These are phyloP conservation scores for Pelagomonas calceolata DNA, from an alignment of 108 stramenopile species.

Conservation along the genomic window DNA sequence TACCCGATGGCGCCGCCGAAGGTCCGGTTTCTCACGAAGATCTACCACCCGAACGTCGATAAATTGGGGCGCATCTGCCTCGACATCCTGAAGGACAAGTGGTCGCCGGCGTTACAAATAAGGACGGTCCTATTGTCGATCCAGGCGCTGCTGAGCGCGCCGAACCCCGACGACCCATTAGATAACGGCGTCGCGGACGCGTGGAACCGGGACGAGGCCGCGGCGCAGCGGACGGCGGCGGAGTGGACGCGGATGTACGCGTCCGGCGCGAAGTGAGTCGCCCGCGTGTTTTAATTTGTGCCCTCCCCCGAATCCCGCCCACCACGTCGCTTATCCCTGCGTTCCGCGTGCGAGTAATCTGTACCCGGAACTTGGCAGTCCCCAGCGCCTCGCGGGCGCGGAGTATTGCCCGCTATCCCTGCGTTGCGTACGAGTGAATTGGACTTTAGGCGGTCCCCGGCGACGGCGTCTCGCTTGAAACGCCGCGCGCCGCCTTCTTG, in stretches of 20 bases:
- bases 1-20: constrained; percentile 99
- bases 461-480: too few relatives aligned
- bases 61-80: constrained; percentile 94
- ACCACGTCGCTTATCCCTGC: too few relatives aligned
- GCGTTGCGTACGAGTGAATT: too few relatives aligned
- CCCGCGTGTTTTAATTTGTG: not conserved
- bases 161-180: constrained; percentile 97
- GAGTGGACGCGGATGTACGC: constrained; percentile 84
- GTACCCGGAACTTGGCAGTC: too few relatives aligned
- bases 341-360: too few relatives aligned
- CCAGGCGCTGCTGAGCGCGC: constrained; percentile 86
- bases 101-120: constrained; percentile 97
- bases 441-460: too few relatives aligned
- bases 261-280: constrained; percentile 42
- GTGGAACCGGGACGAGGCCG: constrained; percentile 87
- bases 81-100: constrained; percentile 98
- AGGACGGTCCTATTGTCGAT: constrained; percentile 79
- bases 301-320: too few relatives aligned
- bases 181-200: constrained; percentile 91
- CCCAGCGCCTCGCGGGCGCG: too few relatives aligned
- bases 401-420: too few relatives aligned
- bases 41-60: constrained; percentile 98
- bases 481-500: too few relatives aligned
- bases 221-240: constrained; percentile 68
- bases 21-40: constrained; percentile 96